These are phyloP conservation scores for Penicillium parvum DNA, from an alignment of 495 filamentous ascomycete genomes.

Conservation along the genomic window DNA sequence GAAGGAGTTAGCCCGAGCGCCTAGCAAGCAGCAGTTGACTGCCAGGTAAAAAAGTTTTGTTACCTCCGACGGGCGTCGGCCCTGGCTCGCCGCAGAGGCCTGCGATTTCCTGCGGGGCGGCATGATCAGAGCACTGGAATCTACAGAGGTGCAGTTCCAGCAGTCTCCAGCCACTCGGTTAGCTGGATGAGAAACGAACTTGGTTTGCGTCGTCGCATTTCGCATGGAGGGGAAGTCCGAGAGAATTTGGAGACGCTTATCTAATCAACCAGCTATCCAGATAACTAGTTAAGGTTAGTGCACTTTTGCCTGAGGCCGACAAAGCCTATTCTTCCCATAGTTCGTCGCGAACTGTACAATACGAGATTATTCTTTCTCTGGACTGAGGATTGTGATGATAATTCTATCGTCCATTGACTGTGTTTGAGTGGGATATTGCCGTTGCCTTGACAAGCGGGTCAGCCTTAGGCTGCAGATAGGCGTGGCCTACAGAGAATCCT, in stretches of 20 bases:
- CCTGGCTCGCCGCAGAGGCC: conserved; percentile 21
- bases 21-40: neutral
- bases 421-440: too few species aligned
- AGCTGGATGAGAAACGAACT: conserved; percentile 1
- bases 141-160: neutral
- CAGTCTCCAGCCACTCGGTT: conserved; percentile 12
- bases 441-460: too few species aligned
- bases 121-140: conserved; percentile 15
- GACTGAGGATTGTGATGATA: too few species aligned
- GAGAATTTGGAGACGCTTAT: conserved; percentile 30
- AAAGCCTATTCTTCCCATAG: too few species aligned
- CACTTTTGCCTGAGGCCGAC: conserved; percentile 17
- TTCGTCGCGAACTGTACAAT: too few species aligned
- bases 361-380: too few species aligned
- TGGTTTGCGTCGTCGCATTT: conserved; percentile 5
- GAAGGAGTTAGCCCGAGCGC: conserved; percentile 4
- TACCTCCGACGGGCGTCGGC: conserved; percentile 26
- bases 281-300: conserved; percentile 14
- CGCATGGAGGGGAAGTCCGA: conserved; percentile 21
- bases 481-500: too few species aligned
- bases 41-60: conserved; percentile 26
- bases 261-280: conserved; percentile 21
- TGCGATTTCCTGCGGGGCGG: conserved; percentile 31
- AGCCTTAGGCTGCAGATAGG: too few species aligned
- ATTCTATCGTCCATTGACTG: too few species aligned